These are phyloP conservation scores for Naganishia randhawae DNA, from an alignment of 768 basidiomycete species.

Conservation along the genomic window DNA sequence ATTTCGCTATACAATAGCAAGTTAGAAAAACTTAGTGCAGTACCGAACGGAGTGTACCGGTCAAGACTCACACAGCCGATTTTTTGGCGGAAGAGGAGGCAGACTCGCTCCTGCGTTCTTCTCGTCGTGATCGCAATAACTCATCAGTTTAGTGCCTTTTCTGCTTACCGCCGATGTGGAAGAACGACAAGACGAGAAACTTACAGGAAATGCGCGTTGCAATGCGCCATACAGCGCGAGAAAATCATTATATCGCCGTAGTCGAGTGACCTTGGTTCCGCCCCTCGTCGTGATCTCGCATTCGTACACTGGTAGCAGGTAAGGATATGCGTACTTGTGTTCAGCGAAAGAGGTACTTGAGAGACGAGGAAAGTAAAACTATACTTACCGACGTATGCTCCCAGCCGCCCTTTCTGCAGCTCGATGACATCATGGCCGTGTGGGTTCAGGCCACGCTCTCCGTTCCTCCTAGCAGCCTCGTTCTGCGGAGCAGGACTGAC, in stretches of 20 bases:
- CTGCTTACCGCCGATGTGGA: not conserved
- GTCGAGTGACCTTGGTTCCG: conserved; percentile 30
- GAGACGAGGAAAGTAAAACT: no score
- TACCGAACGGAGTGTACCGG: not conserved
- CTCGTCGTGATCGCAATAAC: no score
- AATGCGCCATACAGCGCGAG: conserved; percentile 35
- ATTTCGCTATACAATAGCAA: conserved; percentile 36
- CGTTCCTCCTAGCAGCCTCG: conserved; percentile 28
- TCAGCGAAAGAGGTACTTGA: not conserved
- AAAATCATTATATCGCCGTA: conserved; percentile 46
- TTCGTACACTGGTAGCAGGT: conserved; percentile 39
- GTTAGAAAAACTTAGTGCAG: conserved; percentile 3
- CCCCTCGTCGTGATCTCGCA: conserved; percentile 37
- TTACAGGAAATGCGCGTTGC: conserved; percentile 34
- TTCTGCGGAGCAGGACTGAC: not conserved
- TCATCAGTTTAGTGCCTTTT: not conserved
- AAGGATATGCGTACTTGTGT: not conserved
- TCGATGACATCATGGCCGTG: conserved; percentile 25
- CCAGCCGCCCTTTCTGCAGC: conserved; percentile 34
- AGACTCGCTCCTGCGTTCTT: conserved; percentile 31
- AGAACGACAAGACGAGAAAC: not conserved
- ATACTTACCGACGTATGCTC: conserved; percentile 47
- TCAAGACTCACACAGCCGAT: conserved; percentile 38
- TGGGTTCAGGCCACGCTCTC: not conserved
- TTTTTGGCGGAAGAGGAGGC: conserved; percentile 43